Evolutionary conservation across 192 early-diverging fungal genomes (phyloP).

Genomic region (Coemansia sp.): DNA sequence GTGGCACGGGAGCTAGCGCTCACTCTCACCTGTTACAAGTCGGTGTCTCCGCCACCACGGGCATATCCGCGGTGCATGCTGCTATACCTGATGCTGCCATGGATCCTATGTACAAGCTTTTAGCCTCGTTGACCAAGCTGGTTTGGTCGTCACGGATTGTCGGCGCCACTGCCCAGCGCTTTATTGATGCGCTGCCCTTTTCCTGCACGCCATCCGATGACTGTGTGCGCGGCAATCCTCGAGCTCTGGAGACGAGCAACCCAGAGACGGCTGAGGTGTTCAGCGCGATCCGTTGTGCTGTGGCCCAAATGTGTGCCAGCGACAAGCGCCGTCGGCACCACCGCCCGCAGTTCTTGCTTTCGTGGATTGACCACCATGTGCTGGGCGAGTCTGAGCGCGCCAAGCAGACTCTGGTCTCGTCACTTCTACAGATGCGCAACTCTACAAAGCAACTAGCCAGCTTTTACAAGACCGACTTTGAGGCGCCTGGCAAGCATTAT

Average conservation of each 20-base stretch:
- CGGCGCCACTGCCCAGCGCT: constrained; percentile 18
- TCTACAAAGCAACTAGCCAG: constrained; percentile 38
- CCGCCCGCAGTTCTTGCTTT: constrained; percentile 26
- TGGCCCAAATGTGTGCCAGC: constrained; percentile 20
- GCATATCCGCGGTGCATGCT: neutral
- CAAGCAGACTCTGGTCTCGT: constrained; percentile 26
- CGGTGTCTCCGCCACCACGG: too few relatives aligned
- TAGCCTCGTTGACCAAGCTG: constrained; percentile 29
- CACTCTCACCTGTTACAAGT: too few relatives aligned
- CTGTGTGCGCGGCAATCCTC: neutral
- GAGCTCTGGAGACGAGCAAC: neutral
- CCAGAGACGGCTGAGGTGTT: neutral
- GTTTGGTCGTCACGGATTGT: constrained; percentile 6
- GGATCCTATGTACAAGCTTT: constrained; percentile 35
- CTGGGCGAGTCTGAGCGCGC: constrained; percentile 22
- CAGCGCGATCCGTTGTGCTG: constrained; percentile 11
- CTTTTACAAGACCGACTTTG: constrained; percentile 50
- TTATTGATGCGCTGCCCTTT: constrained; percentile 26
- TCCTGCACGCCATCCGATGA: neutral
- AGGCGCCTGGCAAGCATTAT: constrained; percentile 47
- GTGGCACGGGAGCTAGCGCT: neutral
- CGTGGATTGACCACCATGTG: constrained; percentile 39
- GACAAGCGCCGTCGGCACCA: constrained; percentile 47
- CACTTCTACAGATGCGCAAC: constrained; percentile 39
- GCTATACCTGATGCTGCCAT: constrained; percentile 15